A percentile compares a stretch with the other conserved stretches of the same genome.
Conservation (phyloP, 1,284 basidiomycete species). For the Melampsora larici-populina region DNA sequence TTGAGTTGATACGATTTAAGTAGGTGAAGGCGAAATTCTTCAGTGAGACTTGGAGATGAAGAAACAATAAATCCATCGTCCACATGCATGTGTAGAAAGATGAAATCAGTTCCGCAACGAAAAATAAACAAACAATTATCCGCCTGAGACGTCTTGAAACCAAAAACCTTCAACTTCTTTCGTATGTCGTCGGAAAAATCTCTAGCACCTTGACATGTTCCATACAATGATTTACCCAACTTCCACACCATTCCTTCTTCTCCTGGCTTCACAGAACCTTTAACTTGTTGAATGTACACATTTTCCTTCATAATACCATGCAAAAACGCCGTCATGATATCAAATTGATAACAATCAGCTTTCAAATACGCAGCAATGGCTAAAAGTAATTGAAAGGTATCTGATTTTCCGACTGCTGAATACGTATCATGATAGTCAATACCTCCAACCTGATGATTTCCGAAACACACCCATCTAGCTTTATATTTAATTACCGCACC, state of each 20-base stretch:
- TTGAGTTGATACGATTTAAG: not conserved
- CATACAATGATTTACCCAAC: not conserved
- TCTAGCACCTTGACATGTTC: too few species aligned
- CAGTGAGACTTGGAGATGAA: not conserved
- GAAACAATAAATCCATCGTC: not conserved
- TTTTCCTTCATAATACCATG: too few species aligned
- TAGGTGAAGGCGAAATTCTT: not conserved
- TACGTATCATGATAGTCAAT: not conserved
- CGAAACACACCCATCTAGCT: too few species aligned
- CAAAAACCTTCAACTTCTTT: not conserved
- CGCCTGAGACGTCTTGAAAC: not conserved
- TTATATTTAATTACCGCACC: too few species aligned
- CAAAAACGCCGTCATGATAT: not conserved
- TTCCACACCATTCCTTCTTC: not conserved
- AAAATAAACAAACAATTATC: not conserved
- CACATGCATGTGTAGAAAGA: not conserved
- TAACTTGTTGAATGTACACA: not conserved
- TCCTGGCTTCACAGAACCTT: not conserved
- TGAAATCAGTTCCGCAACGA: not conserved
- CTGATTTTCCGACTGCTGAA: not conserved
- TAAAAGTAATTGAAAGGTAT: not conserved
- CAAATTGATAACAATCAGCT: not conserved
- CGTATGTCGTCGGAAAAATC: not conserved
- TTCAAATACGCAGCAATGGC: not conserved
- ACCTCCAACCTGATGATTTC: not conserved